Evolutionary conservation across 2,329 filamentous ascomycete genomes (phyloP).

Genomic region (Penicillium nordicum): DNA sequence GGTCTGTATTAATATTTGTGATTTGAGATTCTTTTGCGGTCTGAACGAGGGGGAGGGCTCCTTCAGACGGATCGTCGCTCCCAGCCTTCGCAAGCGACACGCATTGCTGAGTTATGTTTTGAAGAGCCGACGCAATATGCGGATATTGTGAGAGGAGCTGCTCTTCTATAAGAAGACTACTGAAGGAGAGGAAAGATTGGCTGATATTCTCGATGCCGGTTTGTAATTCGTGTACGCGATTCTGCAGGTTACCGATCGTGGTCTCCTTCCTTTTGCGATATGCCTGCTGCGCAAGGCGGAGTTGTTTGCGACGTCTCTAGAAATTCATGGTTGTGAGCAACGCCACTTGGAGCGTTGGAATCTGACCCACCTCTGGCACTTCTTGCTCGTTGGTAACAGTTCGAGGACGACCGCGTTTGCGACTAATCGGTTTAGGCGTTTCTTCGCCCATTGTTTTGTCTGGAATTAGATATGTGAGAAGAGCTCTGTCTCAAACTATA

Average conservation of each 20-base stretch:
- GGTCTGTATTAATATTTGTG: conserved; percentile 1
- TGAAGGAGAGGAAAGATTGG: conserved; percentile 27
- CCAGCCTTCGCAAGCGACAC: conserved; percentile 22
- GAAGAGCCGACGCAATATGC: conserved; percentile 19
- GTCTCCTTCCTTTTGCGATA: conserved; percentile 28
- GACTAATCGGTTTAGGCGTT: conserved; percentile 11
- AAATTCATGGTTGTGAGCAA: conserved; percentile 8
- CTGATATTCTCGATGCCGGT: conserved; percentile 24
- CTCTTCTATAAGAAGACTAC: conserved; percentile 23
- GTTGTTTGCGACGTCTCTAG: conserved; percentile 28
- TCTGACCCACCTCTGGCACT: conserved; percentile 22
- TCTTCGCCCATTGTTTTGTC: conserved; percentile 2
- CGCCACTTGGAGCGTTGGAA: not conserved
- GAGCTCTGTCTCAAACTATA: not conserved
- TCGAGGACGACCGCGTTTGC: conserved; percentile 27
- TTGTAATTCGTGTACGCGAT: conserved; percentile 24
- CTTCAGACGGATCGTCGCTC: conserved; percentile 12
- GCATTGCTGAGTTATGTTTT: conserved; percentile 24
- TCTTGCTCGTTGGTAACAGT: conserved; percentile 19
- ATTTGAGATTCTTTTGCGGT: not conserved
- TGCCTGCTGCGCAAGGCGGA: conserved; percentile 26
- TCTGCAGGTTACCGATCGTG: conserved; percentile 24
- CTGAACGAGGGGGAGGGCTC: not conserved
- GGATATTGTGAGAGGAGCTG: conserved; percentile 17
- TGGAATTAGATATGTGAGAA: not conserved